Percentiles rank a stretch among this genome's conserved stretches.
These are phyloP conservation scores for Neurospora africana DNA, from an alignment of 495 filamentous ascomycete genomes.

Conservation along the genomic window DNA sequence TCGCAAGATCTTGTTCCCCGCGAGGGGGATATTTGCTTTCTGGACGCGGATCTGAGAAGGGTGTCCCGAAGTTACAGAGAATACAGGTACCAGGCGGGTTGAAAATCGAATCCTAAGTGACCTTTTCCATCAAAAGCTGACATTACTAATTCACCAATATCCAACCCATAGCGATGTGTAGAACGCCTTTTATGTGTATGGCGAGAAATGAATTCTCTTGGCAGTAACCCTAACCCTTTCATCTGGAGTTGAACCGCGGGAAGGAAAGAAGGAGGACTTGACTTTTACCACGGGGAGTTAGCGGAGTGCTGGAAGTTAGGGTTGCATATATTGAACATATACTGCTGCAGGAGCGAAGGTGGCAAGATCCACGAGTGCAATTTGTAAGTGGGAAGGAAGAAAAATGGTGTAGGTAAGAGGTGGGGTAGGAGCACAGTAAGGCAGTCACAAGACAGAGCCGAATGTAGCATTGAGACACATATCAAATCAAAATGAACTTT, in stretches of 20 bases:
- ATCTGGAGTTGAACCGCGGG: background rate
- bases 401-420: background rate
- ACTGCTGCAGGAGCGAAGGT: background rate
- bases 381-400: background rate
- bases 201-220: background rate
- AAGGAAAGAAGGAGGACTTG: background rate
- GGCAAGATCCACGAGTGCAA: background rate
- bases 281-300: background rate
- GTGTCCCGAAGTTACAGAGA: too few relatives aligned
- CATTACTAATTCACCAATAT: background rate
- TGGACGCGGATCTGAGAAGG: too few relatives aligned
- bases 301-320: background rate
- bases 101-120: too few relatives aligned
- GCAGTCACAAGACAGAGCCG: background rate
- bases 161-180: fast-evolving
- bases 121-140: fast-evolving
- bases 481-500: background rate
- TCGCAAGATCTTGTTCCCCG: too few relatives aligned
- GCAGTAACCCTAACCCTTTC: background rate
- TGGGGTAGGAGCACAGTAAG: background rate
- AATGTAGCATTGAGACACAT: background rate
- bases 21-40: too few relatives aligned
- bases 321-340: background rate
- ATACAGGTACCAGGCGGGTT: too few relatives aligned
- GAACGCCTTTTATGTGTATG: background rate